These are phyloP conservation scores for Plasmodium vivax DNA, from an alignment of 169 alveolate species.

Conservation along the genomic window DNA sequence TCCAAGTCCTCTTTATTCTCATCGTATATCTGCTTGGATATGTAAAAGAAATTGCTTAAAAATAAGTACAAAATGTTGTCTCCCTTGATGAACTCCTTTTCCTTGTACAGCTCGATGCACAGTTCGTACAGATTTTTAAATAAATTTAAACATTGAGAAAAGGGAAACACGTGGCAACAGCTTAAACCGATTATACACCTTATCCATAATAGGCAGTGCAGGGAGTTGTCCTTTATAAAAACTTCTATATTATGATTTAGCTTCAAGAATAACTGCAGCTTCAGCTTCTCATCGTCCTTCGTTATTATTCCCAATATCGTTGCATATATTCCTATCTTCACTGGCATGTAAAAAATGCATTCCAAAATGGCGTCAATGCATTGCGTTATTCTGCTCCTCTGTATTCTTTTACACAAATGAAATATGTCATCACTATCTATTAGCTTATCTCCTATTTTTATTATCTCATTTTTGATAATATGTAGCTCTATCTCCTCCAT, in stretches of 20 bases:
- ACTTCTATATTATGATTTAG: slow-evolving; percentile 73
- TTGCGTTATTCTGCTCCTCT: slow-evolving; percentile 42
- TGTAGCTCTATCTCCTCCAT: slow-evolving; percentile 74
- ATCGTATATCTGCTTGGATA: slow-evolving; percentile 67
- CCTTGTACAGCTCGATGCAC: slow-evolving; percentile 60
- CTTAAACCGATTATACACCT: slow-evolving; percentile 68
- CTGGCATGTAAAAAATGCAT: slow-evolving; percentile 74
- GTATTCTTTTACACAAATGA: slow-evolving; percentile 54
- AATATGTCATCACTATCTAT: slow-evolving; percentile 75
- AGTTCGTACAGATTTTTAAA: slow-evolving; percentile 39
- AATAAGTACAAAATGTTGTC: slow-evolving; percentile 56
- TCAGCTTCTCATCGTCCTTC: slow-evolving; percentile 52
- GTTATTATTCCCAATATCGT: slow-evolving; percentile 71
- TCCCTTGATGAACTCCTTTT: slow-evolving; percentile 44
- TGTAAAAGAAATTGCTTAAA: slow-evolving; percentile 74
- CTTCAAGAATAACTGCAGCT: slow-evolving; percentile 41
- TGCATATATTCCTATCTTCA: slow-evolving; percentile 70
- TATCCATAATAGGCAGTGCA: slow-evolving; percentile 67
- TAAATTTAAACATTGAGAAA: slow-evolving; percentile 45
- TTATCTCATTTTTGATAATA: slow-evolving; percentile 69
- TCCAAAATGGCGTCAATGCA: slow-evolving; percentile 58
- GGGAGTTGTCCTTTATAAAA: slow-evolving; percentile 24
- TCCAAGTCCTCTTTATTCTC: slow-evolving; percentile 46
- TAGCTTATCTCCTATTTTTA: slow-evolving; percentile 67
- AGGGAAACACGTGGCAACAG: slow-evolving; percentile 55